Evolutionary conservation across 129 eudicot genomes (phyloP), one percentile per base, ranked within the genome.

Genomic region (Helianthus tuberosus): DNA sequence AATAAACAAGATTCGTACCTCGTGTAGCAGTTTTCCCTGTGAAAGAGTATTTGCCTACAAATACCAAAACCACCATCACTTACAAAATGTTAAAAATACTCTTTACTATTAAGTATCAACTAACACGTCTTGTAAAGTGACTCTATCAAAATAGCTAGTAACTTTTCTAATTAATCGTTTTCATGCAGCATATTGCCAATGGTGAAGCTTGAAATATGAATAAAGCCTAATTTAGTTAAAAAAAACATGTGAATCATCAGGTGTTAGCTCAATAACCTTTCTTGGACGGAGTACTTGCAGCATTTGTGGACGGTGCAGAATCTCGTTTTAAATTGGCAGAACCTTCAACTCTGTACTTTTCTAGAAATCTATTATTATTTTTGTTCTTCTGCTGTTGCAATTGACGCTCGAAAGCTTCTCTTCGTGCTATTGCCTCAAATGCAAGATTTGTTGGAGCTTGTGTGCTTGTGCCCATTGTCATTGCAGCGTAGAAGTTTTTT

Each of bases 401-500:
- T 51, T 64, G 87, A 73, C 78, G 72, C 66, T 87, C 92, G 39
- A 68, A 84, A 59, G 91, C 90, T 68, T 83, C 87, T 66, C 96
- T 81, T 57, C 92, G 75, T 54, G 89, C 90, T 68, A 93, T 49
- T 32, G 96, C 98, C 10, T 88, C 92, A 39, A 84, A 60, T 10
- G 92, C 84, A 49, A 80, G 87, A 69, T 80, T 86, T 72, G 66
- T 84, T 69, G 80, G 80, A 39, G 87, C 81, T 66, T 86, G 82
- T 20, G 38, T 41, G 71, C 5, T 50, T 36, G 75, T 48, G 29
- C 75, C 79, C 35, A 49, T 68, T 3, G 76, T 71, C 79, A 68
- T 75, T 20, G 68, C 82, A 72, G 60, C 71, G 68, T 57, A 43
- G n/a, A 47, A 29, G 6, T 6, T 3, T 4, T 15, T 35, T 52